Percentiles rank a stretch among this genome's conserved stretches.
Conservation (phyloP, 2,329 filamentous ascomycete genomes). For the Aspergillus pseudotamarii region DNA sequence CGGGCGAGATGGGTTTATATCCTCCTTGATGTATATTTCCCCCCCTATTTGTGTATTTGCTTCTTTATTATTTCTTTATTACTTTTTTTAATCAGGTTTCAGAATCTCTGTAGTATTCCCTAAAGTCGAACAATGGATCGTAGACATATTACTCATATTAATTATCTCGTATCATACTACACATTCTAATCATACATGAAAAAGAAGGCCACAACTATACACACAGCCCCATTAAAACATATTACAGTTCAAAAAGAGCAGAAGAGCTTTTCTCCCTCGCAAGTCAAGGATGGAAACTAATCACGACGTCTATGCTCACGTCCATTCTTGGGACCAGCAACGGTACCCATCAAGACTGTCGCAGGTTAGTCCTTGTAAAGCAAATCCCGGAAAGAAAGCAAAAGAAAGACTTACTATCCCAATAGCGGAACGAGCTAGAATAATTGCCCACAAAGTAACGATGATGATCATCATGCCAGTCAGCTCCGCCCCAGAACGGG, state of each 20-base stretch:
- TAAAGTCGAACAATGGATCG: background rate
- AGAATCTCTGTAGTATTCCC: background rate
- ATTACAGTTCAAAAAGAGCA: background rate
- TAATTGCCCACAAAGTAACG: constrained; percentile 98
- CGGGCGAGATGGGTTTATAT: background rate
- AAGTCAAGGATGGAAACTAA: background rate
- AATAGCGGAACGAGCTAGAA: constrained; percentile 94
- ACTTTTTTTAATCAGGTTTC: background rate
- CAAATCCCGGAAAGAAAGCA: background rate
- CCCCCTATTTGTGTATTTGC: background rate
- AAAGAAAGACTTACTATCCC: constrained; percentile 61
- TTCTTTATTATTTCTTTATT: background rate
- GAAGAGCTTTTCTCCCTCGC: background rate
- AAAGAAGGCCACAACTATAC: background rate
- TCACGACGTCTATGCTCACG: constrained; percentile 14
- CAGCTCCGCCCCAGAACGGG: constrained; percentile 93
- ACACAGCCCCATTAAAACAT: background rate
- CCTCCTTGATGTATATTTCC: background rate
- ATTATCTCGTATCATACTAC: background rate
- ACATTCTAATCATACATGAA: background rate
- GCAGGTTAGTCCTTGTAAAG: background rate
- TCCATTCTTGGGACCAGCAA: constrained; percentile 22
- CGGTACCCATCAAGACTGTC: constrained; percentile 27
- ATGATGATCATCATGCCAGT: constrained; percentile 94
- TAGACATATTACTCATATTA: background rate